These are phyloP conservation scores for Yamadazyma atmosphaerica DNA, from an alignment of 1,139 yeast species.

Conservation along the genomic window DNA sequence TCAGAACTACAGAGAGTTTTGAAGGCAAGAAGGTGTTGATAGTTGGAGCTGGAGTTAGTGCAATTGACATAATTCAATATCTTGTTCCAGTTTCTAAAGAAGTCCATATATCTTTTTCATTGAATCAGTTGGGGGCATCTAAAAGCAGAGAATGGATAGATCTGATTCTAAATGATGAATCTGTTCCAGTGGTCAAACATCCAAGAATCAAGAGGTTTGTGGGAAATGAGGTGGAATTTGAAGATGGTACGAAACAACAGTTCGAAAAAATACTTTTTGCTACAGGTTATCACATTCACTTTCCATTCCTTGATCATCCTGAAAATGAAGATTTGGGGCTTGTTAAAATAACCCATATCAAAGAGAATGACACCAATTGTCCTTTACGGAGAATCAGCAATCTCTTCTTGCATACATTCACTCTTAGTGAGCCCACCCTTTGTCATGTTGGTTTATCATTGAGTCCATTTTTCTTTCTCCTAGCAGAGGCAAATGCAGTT, in stretches of 20 bases:
- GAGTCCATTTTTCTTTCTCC: conserved; percentile 37
- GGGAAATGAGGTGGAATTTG: background rate
- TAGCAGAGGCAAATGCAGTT: conserved; percentile 41
- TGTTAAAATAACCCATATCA: conserved; percentile 14
- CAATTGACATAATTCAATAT: conserved; percentile 34
- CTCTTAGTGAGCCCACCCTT: conserved; percentile 38
- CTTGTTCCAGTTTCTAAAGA: conserved; percentile 32
- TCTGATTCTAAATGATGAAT: background rate
- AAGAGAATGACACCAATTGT: background rate
- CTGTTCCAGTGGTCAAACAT: background rate
- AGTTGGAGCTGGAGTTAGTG: conserved; percentile 16
- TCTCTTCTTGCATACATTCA: conserved; percentile 34
- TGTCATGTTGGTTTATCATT: conserved; percentile 36
- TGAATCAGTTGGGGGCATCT: no score
- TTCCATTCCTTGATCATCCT: conserved; percentile 26
- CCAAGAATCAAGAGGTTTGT: background rate
- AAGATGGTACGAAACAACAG: conserved; percentile 22
- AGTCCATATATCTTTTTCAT: background rate
- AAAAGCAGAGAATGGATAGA: background rate
- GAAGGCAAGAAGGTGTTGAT: conserved; percentile 41
- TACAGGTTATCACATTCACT: conserved; percentile 36
- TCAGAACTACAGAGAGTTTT: conserved; percentile 48
- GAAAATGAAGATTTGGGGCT: conserved; percentile 7
- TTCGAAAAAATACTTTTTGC: conserved; percentile 29
- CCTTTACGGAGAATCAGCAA: conserved; percentile 22